Conservation (phyloP, 2,329 filamentous ascomycete species). For the Trichoderma aggressivum region DNA sequence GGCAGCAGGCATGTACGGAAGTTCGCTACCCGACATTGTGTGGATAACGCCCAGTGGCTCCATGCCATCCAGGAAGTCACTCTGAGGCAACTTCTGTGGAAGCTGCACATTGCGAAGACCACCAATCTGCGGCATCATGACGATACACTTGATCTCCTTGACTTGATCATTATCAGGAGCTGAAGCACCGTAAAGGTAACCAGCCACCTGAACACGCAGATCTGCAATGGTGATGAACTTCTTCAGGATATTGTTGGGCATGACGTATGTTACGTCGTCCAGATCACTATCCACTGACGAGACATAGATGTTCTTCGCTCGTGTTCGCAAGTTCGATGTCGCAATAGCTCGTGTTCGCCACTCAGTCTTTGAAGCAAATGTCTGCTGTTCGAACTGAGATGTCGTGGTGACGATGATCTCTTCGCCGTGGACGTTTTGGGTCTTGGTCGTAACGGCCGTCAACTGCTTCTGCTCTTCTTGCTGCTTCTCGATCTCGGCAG, state of each 20-base stretch:
- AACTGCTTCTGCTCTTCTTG: constrained; percentile 95
- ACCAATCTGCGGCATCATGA: constrained; percentile 96
- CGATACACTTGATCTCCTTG: constrained; percentile 94
- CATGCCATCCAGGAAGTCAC: constrained; percentile 81
- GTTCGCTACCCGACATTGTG: constrained; percentile 90
- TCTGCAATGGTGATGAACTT: constrained; percentile 97
- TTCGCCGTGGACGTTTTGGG: constrained; percentile 93
- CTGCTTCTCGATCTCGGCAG: constrained; percentile 98
- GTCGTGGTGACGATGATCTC: constrained; percentile 98
- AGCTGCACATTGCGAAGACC: constrained; percentile 89
- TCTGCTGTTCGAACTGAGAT: constrained; percentile 95
- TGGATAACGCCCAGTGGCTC: constrained; percentile 95
- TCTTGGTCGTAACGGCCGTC: constrained; percentile 96
- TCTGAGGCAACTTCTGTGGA: constrained; percentile 83
- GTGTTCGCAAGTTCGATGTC: constrained; percentile 87
- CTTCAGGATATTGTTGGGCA: constrained; percentile 98
- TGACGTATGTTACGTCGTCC: constrained; percentile 92
- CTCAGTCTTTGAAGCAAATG: constrained; percentile 97
- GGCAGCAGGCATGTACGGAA: constrained; percentile 91
- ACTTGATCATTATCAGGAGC: constrained; percentile 93
- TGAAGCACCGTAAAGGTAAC: constrained; percentile 89
- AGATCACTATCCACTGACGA: constrained; percentile 91
- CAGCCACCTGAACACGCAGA: constrained; percentile 91
- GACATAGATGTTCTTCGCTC: constrained; percentile 98
- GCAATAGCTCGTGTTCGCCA: constrained; percentile 97